phyloP scores from a whole-genome alignment of 345 rosid species.

The Nephelium lappaceum region DNA sequence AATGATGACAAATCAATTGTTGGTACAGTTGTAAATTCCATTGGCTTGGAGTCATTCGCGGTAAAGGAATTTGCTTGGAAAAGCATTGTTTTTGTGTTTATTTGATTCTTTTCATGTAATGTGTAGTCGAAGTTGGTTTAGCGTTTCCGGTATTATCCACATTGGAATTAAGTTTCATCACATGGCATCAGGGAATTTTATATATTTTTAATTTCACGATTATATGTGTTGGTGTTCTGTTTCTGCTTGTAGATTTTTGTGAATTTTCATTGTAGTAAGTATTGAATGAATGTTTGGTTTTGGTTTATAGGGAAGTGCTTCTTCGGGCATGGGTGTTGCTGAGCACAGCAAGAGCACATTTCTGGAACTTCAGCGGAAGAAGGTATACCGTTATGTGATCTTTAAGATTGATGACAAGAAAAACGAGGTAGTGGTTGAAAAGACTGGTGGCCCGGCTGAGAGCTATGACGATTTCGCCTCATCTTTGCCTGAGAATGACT shows the following conservation, averaged over 20 bases:
- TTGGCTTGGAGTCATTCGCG: neutral
- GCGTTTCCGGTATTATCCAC: neutral
- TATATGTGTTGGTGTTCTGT: neutral
- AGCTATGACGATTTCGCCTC: conserved; percentile 63
- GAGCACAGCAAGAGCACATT: conserved; percentile 36
- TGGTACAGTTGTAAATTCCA: neutral
- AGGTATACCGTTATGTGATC: conserved; percentile 50
- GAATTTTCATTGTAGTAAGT: neutral
- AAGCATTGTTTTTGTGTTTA: neutral
- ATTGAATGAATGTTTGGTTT: neutral
- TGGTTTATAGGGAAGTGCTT: conserved; percentile 22
- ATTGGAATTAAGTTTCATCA: neutral
- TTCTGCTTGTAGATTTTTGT: neutral
- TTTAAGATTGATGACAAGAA: conserved; percentile 64
- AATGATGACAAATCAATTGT: neutral
- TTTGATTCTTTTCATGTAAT: neutral
- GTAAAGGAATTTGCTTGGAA: neutral
- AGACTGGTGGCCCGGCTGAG: conserved; percentile 56
- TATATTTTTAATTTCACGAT: neutral
- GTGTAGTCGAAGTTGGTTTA: neutral
- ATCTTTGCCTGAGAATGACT: conserved; percentile 62
- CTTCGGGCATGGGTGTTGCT: conserved; percentile 32
- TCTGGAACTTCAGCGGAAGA: conserved; percentile 45
- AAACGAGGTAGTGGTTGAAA: conserved; percentile 62
- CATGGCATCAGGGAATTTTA: too few species aligned